Conservation (phyloP, 257 asterid species). For the Dorcoceras hygrometricum region DNA sequence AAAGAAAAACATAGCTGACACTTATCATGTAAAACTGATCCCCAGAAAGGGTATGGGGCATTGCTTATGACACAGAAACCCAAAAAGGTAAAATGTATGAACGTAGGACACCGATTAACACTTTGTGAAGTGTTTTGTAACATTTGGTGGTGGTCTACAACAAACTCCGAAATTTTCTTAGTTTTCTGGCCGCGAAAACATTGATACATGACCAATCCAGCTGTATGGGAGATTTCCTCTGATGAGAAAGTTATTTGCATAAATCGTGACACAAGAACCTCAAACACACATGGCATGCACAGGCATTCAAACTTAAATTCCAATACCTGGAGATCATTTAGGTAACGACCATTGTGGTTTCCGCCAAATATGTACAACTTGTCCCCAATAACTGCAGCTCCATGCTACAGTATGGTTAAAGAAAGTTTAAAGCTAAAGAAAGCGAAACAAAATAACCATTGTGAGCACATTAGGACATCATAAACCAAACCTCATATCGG, state of each 20-base stretch:
- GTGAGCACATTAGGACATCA: slow-evolving; percentile 14
- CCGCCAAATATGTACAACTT: slow-evolving; percentile 95
- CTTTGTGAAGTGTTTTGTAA: slow-evolving; percentile 12
- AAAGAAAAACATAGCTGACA: slow-evolving; percentile 18
- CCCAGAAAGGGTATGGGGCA: neutral
- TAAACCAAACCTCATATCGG: slow-evolving; percentile 63
- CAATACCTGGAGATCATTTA: slow-evolving; percentile 92
- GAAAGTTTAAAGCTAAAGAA: slow-evolving; percentile 16
- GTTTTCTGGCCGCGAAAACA: slow-evolving; percentile 12
- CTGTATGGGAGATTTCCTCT: neutral
- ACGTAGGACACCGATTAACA: slow-evolving; percentile 16
- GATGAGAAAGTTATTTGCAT: slow-evolving; percentile 16
- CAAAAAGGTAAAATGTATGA: slow-evolving; percentile 11
- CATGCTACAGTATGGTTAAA: slow-evolving; percentile 59
- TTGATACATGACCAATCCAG: slow-evolving; percentile 8
- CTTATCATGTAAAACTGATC: slow-evolving; percentile 6
- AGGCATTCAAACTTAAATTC: slow-evolving; percentile 22
- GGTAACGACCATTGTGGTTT: slow-evolving; percentile 90
- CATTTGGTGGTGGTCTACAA: neutral
- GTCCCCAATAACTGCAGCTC: slow-evolving; percentile 81
- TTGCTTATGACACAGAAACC: slow-evolving; percentile 6
- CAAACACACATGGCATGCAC: slow-evolving; percentile 8
- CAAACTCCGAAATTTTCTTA: slow-evolving; percentile 2
- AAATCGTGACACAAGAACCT: slow-evolving; percentile 17
- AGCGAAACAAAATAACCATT: neutral